These are phyloP conservation scores for Coemansia sp. DNA, from an alignment of 192 early-diverging fungal genomes.

Conservation along the genomic window DNA sequence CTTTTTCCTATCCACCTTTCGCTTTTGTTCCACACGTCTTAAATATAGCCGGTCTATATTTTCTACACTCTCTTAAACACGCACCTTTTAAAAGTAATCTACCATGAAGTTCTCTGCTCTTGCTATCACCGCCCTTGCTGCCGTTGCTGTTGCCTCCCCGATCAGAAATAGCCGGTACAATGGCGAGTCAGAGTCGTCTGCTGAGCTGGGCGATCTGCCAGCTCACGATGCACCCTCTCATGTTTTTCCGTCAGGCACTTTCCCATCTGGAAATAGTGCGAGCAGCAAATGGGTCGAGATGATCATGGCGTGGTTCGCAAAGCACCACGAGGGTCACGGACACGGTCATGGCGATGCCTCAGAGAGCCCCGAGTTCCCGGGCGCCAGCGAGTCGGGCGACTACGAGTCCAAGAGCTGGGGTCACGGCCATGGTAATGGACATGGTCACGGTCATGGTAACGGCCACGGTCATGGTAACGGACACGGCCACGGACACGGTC, in stretches of 20 bases:
- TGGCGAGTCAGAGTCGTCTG: neutral
- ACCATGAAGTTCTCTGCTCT: conserved; percentile 15
- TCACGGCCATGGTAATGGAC: neutral
- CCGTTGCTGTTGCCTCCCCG: conserved; percentile 10
- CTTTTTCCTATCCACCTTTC: neutral
- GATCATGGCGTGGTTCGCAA: too few species aligned
- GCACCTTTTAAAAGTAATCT: neutral
- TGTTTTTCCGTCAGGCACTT: neutral
- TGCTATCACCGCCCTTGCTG: conserved; percentile 10
- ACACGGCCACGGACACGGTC: neutral
- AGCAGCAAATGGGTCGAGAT: too few species aligned
- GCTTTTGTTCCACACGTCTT: neutral
- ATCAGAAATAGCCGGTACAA: neutral
- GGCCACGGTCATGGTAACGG: neutral
- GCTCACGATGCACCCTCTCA: neutral
- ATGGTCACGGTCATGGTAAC: conserved; percentile 1
- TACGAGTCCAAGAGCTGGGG: neutral
- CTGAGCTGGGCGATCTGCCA: neutral
- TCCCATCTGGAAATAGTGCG: neutral
- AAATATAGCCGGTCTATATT: conserved; percentile 44
- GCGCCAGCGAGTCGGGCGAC: neutral
- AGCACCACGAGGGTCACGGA: too few species aligned
- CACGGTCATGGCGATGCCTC: neutral
- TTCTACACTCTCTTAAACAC: neutral
- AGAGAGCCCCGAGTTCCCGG: neutral